Evolutionary conservation across 225 moss, liverwort and hornwort genomes (phyloP).

Genomic region (Pseudoscleropodium purum): DNA sequence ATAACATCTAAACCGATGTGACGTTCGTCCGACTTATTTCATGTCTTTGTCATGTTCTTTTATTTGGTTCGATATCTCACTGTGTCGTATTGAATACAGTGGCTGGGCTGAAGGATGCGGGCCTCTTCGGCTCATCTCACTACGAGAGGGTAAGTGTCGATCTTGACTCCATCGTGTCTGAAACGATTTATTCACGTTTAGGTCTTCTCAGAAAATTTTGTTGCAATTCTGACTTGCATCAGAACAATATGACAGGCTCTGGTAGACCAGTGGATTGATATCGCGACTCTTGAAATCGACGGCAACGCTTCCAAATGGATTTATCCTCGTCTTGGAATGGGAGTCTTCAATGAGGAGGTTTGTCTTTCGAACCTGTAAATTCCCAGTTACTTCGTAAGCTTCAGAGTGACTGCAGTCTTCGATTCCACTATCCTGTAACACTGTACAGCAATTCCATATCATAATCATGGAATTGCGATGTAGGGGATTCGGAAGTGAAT

Average conservation of each 20-base stretch:
- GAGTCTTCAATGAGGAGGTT: conserved; percentile 23
- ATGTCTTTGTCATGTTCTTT: neutral
- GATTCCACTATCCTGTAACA: neutral
- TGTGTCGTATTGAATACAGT: conserved; percentile 24
- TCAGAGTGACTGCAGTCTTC: neutral
- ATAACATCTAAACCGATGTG: too few species aligned
- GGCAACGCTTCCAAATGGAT: neutral
- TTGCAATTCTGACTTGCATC: neutral
- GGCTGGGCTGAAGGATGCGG: conserved; percentile 47
- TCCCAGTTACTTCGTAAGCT: neutral
- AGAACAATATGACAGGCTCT: conserved; percentile 19
- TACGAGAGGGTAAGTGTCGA: conserved; percentile 31
- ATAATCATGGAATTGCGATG: too few species aligned
- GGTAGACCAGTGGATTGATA: conserved; percentile 84
- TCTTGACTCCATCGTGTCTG: too few species aligned
- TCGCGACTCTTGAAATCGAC: conserved; percentile 50
- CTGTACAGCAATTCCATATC: too few species aligned
- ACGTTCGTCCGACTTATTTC: neutral
- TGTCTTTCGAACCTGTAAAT: too few species aligned
- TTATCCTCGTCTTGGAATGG: conserved; percentile 32
- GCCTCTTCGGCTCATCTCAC: conserved; percentile 39
- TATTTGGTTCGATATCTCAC: neutral
- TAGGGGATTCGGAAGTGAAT: too few species aligned
- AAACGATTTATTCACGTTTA: too few species aligned
- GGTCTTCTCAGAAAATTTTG: neutral